A percentile compares a stretch with the other conserved stretches of the same genome.
Evolutionary conservation across 2,329 filamentous ascomycete genomes (phyloP).

Genomic region (Paramyrothecium roridum): DNA sequence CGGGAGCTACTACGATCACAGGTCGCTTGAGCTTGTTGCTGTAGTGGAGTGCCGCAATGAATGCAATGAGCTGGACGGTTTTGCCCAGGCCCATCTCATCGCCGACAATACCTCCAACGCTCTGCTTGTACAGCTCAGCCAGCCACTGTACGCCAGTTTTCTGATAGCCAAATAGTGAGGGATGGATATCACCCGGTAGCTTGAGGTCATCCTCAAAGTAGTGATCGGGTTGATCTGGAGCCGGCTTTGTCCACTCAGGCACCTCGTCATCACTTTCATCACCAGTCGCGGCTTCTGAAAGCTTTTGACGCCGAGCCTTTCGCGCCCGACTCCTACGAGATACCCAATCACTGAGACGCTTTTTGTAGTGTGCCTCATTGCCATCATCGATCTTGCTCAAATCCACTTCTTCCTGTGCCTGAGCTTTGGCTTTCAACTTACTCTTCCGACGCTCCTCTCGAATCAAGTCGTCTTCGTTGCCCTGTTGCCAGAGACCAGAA

Average conservation of each 20-base stretch:
- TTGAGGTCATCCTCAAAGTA: slow-evolving; percentile 71
- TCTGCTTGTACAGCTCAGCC: slow-evolving; percentile 84
- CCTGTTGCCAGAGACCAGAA: slow-evolving; percentile 32
- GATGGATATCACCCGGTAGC: slow-evolving; percentile 88
- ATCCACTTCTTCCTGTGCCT: slow-evolving; percentile 40
- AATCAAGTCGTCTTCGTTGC: slow-evolving; percentile 34
- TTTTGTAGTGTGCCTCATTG: slow-evolving; percentile 76
- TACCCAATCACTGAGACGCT: slow-evolving; percentile 73
- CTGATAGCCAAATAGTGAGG: slow-evolving; percentile 92
- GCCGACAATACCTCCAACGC: slow-evolving; percentile 89
- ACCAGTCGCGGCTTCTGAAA: slow-evolving; percentile 27
- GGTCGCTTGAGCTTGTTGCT: slow-evolving; percentile 82
- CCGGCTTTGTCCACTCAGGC: slow-evolving; percentile 79
- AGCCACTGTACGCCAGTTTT: slow-evolving; percentile 97
- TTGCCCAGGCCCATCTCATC: slow-evolving; percentile 99
- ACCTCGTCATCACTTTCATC: slow-evolving; percentile 41
- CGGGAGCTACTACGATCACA: slow-evolving; percentile 87
- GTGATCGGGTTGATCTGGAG: slow-evolving; percentile 77
- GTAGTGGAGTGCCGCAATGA: slow-evolving; percentile 87
- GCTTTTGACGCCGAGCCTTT: slow-evolving; percentile 34
- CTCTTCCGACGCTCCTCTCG: slow-evolving; percentile 38
- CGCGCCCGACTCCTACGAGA: slow-evolving; percentile 41
- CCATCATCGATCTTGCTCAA: slow-evolving; percentile 76
- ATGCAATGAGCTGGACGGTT: slow-evolving; percentile 71
- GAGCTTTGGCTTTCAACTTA: slow-evolving; percentile 30